Evolutionary conservation across 164 flowering plant genomes (phyloP).

Genomic region (Chloranthus sessilifolius): DNA sequence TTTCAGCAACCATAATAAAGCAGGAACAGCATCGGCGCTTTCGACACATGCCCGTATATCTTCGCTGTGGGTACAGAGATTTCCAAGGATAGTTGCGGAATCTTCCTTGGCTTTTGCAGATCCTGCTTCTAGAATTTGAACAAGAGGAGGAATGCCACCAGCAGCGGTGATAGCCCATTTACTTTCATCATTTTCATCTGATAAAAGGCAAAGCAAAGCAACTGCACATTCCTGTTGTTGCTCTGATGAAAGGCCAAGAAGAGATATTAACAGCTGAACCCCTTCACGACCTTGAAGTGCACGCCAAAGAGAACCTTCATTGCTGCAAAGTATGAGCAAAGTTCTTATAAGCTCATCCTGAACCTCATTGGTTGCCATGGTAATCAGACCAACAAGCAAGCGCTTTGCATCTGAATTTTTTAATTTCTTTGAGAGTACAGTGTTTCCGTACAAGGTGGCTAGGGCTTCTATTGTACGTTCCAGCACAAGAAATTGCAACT

Average conservation of each 20-base stretch:
- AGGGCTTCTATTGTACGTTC: conserved; percentile 98
- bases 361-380: conserved; percentile 88
- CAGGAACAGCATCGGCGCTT: conserved; percentile 99
- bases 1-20: conserved; percentile 88
- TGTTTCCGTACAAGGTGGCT: conserved; percentile 93
- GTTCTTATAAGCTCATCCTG: conserved; percentile 87
- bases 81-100: conserved; percentile 88
- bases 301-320: conserved; percentile 81
- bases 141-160: conserved; percentile 99
- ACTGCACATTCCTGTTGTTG: conserved; percentile 99
- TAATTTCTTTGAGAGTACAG: conserved; percentile 58
- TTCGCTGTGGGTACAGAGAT: conserved; percentile 96
- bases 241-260: conserved; percentile 98
- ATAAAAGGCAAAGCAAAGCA: conserved; percentile 76
- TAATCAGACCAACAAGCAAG: conserved; percentile 89
- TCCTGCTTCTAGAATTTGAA: conserved; percentile 94
- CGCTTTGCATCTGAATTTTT: conserved; percentile 79
- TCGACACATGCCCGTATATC: conserved; percentile 99
- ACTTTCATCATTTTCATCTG: conserved; percentile 93
- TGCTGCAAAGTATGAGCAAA: conserved; percentile 67
- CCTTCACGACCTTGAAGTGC: conserved; percentile 99
- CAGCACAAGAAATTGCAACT: conserved; percentile 70
- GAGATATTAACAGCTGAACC: conserved; percentile 91
- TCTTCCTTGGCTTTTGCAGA: conserved; percentile 96
- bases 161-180: conserved; percentile 99